Conservation (phyloP, 129 eudicot genomes). For the Lonicera japonica region DNA sequence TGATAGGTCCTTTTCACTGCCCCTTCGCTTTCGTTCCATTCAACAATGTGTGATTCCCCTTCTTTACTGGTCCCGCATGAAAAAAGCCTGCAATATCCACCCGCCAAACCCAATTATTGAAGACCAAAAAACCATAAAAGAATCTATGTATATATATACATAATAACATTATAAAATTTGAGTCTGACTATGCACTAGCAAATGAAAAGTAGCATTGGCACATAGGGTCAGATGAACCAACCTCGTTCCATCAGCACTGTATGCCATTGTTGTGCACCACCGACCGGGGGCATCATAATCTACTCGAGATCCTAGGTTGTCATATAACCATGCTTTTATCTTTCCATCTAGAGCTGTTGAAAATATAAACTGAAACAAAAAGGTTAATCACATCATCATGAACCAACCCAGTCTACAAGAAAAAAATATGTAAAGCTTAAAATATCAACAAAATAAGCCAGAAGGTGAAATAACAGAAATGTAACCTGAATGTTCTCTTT, state of each 20-base stretch:
- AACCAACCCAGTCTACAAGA: not conserved
- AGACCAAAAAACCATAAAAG: not conserved
- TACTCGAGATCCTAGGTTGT: constrained; percentile 82
- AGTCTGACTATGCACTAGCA: not conserved
- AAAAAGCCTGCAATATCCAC: constrained; percentile 57
- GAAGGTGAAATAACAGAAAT: not conserved
- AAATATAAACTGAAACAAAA: constrained; percentile 59
- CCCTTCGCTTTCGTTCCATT: constrained; percentile 91
- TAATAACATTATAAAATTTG: too few species aligned
- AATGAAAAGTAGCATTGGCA: not conserved
- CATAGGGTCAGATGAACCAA: constrained; percentile 8
- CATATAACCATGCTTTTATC: constrained; percentile 92
- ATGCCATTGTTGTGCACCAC: constrained; percentile 86
- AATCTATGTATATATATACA: not conserved
- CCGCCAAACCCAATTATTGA: not conserved
- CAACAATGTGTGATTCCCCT: constrained; percentile 75
- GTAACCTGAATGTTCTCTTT: constrained; percentile 89
- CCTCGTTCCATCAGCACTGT: constrained; percentile 89
- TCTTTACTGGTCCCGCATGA: constrained; percentile 87
- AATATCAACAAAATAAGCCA: constrained; percentile 1
- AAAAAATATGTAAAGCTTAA: not conserved
- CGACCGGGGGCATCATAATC: constrained; percentile 88
- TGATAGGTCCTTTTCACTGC: constrained; percentile 72
- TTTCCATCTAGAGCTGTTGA: constrained; percentile 91
- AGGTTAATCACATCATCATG: not conserved